These are phyloP conservation scores for Magnolia officinalis DNA, from an alignment of 164 flowering plant genomes.

Conservation along the genomic window DNA sequence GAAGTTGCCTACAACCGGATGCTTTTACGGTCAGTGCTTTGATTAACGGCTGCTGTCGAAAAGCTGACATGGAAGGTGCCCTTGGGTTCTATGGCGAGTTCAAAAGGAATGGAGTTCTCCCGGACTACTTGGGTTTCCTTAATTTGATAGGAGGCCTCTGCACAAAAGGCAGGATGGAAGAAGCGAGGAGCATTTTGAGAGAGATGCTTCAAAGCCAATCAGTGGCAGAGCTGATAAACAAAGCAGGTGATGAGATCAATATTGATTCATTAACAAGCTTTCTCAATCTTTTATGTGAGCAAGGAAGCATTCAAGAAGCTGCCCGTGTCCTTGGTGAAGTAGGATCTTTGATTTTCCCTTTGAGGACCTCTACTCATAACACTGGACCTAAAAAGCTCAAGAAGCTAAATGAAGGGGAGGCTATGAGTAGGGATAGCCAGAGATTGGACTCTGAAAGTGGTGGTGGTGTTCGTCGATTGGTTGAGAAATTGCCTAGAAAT, in stretches of 20 bases:
- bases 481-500: background rate
- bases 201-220: constrained; percentile 73
- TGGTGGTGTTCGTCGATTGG: background rate
- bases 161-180: constrained; percentile 89
- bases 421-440: constrained; percentile 4
- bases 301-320: constrained; percentile 68
- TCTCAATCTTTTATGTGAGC: constrained; percentile 57
- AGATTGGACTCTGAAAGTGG: constrained; percentile 12
- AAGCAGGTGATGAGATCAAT: constrained; percentile 42
- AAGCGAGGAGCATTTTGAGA: constrained; percentile 62
- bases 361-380: constrained; percentile 6
- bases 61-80: constrained; percentile 81
- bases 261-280: constrained; percentile 46
- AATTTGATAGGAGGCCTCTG: constrained; percentile 66
- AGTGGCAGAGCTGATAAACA: constrained; percentile 45
- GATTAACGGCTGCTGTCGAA: constrained; percentile 53
- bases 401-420: constrained; percentile 13
- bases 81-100: constrained; percentile 46
- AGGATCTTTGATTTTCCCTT: constrained; percentile 41
- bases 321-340: constrained; percentile 55
- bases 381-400: constrained; percentile 10
- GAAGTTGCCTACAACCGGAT: constrained; percentile 45
- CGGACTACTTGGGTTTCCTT: constrained; percentile 82
- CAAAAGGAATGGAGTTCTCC: constrained; percentile 43
- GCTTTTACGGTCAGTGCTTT: constrained; percentile 62